Evolutionary conservation across 2,329 filamentous ascomycete species (phyloP).

Genomic region (Aulographum hederae): DNA sequence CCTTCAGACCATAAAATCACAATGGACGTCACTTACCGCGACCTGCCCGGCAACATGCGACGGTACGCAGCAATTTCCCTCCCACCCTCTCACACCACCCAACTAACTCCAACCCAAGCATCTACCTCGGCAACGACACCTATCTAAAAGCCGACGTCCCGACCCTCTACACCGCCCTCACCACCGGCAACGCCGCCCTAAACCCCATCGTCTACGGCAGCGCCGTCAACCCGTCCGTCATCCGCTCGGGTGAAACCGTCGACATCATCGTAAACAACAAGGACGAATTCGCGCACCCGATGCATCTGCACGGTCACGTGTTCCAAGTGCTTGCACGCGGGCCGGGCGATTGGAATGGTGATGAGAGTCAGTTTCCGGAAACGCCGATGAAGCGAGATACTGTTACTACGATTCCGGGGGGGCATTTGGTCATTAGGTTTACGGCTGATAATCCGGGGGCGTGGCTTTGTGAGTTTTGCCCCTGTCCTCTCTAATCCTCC

Average conservation of each 20-base stretch:
- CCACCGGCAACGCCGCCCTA: constrained; percentile 29
- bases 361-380: constrained; percentile 12
- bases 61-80: too few species aligned
- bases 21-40: constrained; percentile 23
- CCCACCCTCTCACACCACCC: too few species aligned
- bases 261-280: constrained; percentile 64
- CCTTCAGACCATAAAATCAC: constrained; percentile 42
- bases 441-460: constrained; percentile 29
- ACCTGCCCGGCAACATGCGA: too few species aligned
- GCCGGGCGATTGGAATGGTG: constrained; percentile 10
- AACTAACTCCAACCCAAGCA: too few species aligned
- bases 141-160: constrained; percentile 62
- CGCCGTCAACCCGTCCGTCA: constrained; percentile 36
- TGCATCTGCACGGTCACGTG: constrained; percentile 59
- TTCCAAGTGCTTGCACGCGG: constrained; percentile 42
- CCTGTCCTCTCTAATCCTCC: too few species aligned
- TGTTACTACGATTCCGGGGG: constrained; percentile 33
- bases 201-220: constrained; percentile 30
- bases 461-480: not conserved
- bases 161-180: constrained; percentile 58
- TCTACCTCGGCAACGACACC: constrained; percentile 51
- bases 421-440: constrained; percentile 37
- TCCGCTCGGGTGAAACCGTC: constrained; percentile 48
- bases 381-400: constrained; percentile 34
- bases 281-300: constrained; percentile 52